Base-by-base conservation (phyloP, 2,329 filamentous ascomycete species). In the Alternaria triticimaculans region DNA sequence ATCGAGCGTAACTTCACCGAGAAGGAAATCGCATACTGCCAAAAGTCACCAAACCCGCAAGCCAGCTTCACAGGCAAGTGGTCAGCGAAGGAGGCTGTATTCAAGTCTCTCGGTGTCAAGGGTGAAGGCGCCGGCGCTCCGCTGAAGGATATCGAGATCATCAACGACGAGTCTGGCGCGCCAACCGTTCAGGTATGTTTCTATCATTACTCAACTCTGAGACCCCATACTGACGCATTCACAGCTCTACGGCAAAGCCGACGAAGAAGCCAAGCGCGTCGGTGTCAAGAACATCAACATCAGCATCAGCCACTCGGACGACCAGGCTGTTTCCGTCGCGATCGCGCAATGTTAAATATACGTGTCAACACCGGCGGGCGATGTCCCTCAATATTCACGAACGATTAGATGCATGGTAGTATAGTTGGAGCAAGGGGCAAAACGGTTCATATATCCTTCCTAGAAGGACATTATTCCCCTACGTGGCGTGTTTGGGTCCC, bases 71-170 rank as follows among this genome's bases (percentile, higher is more conserved):
- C 95, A 6, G 96, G 96, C 54, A 90, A 94, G 72, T 99, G 96
- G 96, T 95, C 91, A 75, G 96, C 96, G 37, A 99, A 99, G 85
- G 96, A 99, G 83, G 96, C 96, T 26, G 94, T 99, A 1, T 99
- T 99, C 87, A 99, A 99, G 88, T 94, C 93, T 41, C 86, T 99
- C 14, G 94, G 94, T 70, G 94, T 98, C 12, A 84, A 87, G 72
- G 91, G 94, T 81, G 90, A 92, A 82, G 96, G 96, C 65, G 94
- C 92, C 10, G 96, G 96, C 69, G 95, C 96, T 63, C 87, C 93
- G 15, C 82, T 99, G 82, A 96, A 91, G 85, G 94, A 98, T 45
- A 99, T 99, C 83, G 96, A 99, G 84, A 95, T 99, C 73, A 81
- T 88, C 66, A 90, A 90, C 74, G 90, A 94, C 76, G 89, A 92